Evolutionary conservation across 2,329 filamentous ascomycete species (phyloP), one percentile per base, ranked within the genome.

Genomic region (Cladorrhinum sp.): DNA sequence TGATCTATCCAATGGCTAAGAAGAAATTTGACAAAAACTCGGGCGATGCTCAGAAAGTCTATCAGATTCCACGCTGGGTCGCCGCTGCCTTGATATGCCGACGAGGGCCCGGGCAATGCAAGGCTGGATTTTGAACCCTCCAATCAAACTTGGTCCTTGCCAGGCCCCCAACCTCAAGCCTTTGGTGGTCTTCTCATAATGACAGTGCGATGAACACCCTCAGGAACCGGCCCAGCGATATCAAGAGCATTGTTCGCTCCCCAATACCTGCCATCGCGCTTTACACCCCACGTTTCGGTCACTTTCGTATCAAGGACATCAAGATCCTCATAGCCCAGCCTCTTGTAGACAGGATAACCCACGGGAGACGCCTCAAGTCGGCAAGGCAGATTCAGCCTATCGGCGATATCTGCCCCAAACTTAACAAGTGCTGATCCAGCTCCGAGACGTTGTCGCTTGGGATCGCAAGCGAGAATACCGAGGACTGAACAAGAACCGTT

Each of bases 341-440:
- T 67, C 46, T 49, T 63, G 57, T 74, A 74, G 3, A 73, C 61
- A 14, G 48, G 18, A 23, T 72, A 73, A 10, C 71, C 71, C 0
- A 10, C 21, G 1, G 71, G 68, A 4, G 71, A 72, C 1, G 70
- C 62, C 58, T 73, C 70, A 18, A 74, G 63, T 50, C 65, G 68
- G 18, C 58, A 55, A 21, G 67, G 58, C 10, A 69, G 55, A 2
- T 67, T 65, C 14, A 69, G 64, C 46, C 56, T 59, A 57, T 74
- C 71, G 7, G 70, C 71, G 12, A 71, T 52, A 28, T 68, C 63
- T 52, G 56, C 49, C 8, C 70, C 71, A 62, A 64, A 68, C 28
- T 60, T 52, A 18, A 73, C 16, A 9, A 74, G 60, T 1, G 69
- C 70, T 16, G 67, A 63, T 2, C 68, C 71, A 20, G 70, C 71